Percentiles rank a stretch among this genome's conserved stretches.
Conservation (phyloP, 169 alveolate species). For the Eimeria sp. region DNA sequence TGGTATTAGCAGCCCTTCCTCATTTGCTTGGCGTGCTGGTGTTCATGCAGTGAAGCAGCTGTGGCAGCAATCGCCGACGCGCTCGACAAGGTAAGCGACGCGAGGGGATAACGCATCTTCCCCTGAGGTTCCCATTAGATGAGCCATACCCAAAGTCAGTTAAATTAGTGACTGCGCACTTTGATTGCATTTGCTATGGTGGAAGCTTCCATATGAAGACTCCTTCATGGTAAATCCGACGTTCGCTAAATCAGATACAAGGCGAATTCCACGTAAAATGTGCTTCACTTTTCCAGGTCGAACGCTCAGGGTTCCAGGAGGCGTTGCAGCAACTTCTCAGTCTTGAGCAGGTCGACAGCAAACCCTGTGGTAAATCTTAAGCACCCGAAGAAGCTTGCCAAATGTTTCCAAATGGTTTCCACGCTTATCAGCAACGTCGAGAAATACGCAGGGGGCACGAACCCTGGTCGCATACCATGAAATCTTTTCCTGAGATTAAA, state of each 20-base stretch:
- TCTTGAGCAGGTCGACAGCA: constrained; percentile 23
- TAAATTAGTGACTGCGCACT: not conserved
- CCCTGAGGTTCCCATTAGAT: not conserved
- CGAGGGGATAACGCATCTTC: not conserved
- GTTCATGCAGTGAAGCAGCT: constrained; percentile 52
- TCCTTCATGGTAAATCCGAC: not conserved
- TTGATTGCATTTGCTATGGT: not conserved
- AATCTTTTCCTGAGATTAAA: not conserved
- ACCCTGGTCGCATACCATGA: not conserved
- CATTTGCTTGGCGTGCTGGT: not conserved
- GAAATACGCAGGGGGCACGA: not conserved
- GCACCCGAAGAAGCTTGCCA: not conserved
- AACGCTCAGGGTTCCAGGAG: constrained; percentile 36
- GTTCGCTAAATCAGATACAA: not conserved
- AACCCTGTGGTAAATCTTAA: not conserved
- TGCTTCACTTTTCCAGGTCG: constrained; percentile 29
- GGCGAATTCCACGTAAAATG: not conserved
- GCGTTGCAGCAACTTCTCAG: constrained; percentile 27
- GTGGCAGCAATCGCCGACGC: constrained; percentile 39
- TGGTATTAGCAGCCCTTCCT: not conserved
- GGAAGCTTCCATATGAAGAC: not conserved
- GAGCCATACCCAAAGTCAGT: not conserved
- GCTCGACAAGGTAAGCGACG: constrained; percentile 41
- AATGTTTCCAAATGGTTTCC: not conserved
- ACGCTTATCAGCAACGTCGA: not conserved